phyloP scores from a whole-genome alignment of 2,329 filamentous ascomycete genomes.

The Diaporthe sp. region DNA sequence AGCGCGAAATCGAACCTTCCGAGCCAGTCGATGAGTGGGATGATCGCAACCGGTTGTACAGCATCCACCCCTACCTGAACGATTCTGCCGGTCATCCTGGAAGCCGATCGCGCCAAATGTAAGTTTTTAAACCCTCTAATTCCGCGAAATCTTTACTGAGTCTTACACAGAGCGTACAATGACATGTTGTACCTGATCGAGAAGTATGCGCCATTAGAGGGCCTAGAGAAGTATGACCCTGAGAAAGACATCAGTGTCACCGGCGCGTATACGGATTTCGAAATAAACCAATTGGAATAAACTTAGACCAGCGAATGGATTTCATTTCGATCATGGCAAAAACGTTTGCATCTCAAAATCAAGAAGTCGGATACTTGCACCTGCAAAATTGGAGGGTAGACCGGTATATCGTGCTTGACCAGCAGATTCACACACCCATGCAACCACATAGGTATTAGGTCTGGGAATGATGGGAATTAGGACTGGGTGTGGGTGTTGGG shows the following conservation, averaged over 20 bases:
- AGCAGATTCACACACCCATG: too few species aligned
- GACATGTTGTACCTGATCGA: conserved; percentile 24
- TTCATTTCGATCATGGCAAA: neutral
- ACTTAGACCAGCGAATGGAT: neutral
- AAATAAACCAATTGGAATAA: neutral
- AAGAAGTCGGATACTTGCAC: too few species aligned
- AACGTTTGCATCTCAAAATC: too few species aligned
- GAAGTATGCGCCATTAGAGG: conserved; percentile 18
- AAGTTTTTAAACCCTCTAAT: neutral
- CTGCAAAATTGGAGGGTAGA: too few species aligned
- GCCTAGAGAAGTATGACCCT: conserved; percentile 10
- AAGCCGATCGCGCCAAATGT: conserved; percentile 16
- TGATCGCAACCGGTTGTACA: conserved; percentile 9
- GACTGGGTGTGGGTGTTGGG: too few species aligned
- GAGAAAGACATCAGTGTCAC: neutral
- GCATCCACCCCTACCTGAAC: conserved; percentile 3
- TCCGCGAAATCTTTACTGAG: neutral
- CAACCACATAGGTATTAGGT: too few species aligned
- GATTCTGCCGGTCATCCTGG: conserved; percentile 18
- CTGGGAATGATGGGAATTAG: too few species aligned
- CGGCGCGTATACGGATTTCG: neutral
- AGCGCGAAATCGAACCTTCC: neutral
- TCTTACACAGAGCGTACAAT: neutral
- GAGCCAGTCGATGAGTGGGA: conserved; percentile 26
- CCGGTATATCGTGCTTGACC: too few species aligned